phyloP scores from a whole-genome alignment of 176 grass and related monocot species.

The Zea luxurians region DNA sequence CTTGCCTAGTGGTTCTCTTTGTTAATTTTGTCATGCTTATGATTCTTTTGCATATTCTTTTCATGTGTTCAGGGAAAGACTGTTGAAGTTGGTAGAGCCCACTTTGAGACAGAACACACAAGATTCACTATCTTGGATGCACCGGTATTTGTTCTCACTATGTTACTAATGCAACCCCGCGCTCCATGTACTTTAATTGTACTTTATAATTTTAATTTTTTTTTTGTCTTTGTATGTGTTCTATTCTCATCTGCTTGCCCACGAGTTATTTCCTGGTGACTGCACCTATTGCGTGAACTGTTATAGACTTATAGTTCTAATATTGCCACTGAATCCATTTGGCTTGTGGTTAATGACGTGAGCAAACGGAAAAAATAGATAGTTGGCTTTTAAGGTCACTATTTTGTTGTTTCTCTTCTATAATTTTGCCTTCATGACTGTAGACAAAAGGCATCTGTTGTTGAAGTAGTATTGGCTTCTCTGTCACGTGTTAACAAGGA shows the following conservation, averaged over 20 bases:
- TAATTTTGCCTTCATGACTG: not conserved
- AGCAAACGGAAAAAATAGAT: not conserved
- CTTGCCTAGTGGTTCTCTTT: constrained; percentile 2
- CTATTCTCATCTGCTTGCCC: not conserved
- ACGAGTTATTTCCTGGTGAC: not conserved
- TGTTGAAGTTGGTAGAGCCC: constrained; percentile 84
- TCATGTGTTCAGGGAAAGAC: constrained; percentile 65
- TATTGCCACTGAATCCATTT: not conserved
- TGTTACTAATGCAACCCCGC: not conserved
- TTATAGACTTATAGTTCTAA: not conserved
- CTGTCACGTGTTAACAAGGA: not conserved
- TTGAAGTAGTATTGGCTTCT: not conserved
- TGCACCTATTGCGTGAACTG: not conserved
- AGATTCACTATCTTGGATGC: constrained; percentile 86
- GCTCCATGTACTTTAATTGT: not conserved
- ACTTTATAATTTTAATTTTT: not conserved
- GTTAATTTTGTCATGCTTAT: not conserved
- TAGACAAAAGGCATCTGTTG: not conserved
- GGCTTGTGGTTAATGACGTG: not conserved
- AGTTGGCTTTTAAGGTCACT: not conserved
- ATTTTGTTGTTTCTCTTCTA: not conserved
- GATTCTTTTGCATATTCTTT: constrained; percentile 17
- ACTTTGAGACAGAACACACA: constrained; percentile 75
- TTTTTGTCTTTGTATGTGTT: not conserved
- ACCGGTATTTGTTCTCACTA: constrained; percentile 48